Evolutionary conservation across 495 filamentous ascomycete species (phyloP), one percentile per base, ranked within the genome.

Genomic region (Penicillium canariense): DNA sequence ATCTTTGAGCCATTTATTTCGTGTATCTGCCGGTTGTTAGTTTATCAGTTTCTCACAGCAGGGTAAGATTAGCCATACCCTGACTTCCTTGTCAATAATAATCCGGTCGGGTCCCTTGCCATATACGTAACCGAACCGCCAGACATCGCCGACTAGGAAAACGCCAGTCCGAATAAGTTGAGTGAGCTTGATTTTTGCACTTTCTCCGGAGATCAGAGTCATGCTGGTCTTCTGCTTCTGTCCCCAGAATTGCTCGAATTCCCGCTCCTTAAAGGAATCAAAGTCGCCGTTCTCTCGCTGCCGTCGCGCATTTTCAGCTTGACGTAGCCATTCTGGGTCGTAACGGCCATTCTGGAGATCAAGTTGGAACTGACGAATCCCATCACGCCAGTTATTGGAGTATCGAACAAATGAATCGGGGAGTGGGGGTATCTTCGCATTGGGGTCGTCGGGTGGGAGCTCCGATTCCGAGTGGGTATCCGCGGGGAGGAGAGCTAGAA

Each of bases 211-310:
- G 36, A 61, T 22, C n/a, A 71, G 54, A 11, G 36, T 48, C 20
- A 50, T 65, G 26, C 65, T 61, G 20, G 75, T 55, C 49, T 72
- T 80, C 64, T 85, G 78, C 48, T 86, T 82, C 50, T 87, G 79
- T 0, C 81, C 85, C 88, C 88, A 96, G 51, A 83, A 86, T 30
- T 80, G 68, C 68, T 90, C 83, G 31, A 84, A 87, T 34, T 87
- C 77, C 4, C 73, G 58, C 44, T 84, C 81, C 62, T 90, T 85
- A 66, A 81, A 88, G 6, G 78, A 69, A 55, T 93, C 84, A 58
- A 87, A 93, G 17, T 80, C 72, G n/a, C 90, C 89, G 2, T 75
- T 66, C n/a, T 72, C 69, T 40, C 89, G 81, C 59, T 83, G 73
- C 49, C 77, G 61, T 63, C 85, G 80, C 6, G 89, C 88, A 36